Conservation (phyloP, 129 eudicot species). For the Dittrichia graveolens region DNA sequence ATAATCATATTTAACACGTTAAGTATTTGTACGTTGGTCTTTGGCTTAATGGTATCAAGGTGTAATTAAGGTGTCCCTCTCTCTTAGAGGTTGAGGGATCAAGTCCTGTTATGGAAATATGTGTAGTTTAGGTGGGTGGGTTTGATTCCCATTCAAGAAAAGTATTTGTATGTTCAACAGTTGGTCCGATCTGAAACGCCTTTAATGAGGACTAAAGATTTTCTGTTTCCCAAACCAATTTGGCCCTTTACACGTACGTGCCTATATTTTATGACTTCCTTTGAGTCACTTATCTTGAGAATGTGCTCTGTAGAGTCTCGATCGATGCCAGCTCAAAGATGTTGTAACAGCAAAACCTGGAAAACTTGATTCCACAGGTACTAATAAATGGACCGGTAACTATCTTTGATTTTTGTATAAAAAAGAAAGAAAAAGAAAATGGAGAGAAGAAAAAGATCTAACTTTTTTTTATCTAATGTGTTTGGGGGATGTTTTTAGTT, state of each 20-base stretch:
- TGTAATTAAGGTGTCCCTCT: no score
- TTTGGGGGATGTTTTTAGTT: constrained; percentile 6
- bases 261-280: background rate
- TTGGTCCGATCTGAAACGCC: background rate
- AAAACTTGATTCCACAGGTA: constrained; percentile 42
- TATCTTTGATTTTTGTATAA: background rate
- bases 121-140: no score
- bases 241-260: background rate
- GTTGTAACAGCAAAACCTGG: constrained; percentile 45
- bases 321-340: constrained; percentile 57
- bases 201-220: background rate
- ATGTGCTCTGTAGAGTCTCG: constrained; percentile 58
- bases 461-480: background rate
- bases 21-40: background rate
- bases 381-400: background rate
- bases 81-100: no score
- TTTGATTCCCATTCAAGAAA: no score
- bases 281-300: constrained; percentile 12
- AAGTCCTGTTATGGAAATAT: no score
- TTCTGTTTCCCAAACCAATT: background rate
- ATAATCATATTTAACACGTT: background rate
- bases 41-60: no score
- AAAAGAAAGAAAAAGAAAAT: background rate
- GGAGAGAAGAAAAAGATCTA: no score
- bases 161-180: background rate